These are phyloP conservation scores for Xylaria sp. DNA, from an alignment of 2,329 filamentous ascomycete species.

Conservation along the genomic window DNA sequence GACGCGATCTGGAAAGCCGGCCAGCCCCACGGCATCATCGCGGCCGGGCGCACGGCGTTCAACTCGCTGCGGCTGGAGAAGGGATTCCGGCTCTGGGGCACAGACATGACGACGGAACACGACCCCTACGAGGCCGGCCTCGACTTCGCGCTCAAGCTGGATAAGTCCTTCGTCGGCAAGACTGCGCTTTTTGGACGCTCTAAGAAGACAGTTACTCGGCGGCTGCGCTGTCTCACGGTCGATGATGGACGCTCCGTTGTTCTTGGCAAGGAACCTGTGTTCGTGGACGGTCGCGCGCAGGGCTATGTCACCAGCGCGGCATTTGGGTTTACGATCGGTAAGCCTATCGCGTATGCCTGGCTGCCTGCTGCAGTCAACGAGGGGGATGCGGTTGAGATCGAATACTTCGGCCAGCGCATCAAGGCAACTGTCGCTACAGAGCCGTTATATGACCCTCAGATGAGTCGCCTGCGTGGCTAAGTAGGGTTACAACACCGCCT, in stretches of 20 bases:
- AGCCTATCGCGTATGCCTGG: constrained; percentile 37
- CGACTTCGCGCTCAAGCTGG: constrained; percentile 37
- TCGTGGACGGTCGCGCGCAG: constrained; percentile 28
- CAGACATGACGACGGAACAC: constrained; percentile 38
- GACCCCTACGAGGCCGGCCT: constrained; percentile 37
- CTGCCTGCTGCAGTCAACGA: constrained; percentile 24
- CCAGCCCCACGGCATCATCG: constrained; percentile 35
- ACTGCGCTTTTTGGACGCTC: constrained; percentile 30
- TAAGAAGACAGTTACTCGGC: constrained; percentile 19
- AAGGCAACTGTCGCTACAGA: constrained; percentile 34
- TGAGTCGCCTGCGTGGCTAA: constrained; percentile 32
- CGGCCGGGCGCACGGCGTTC: constrained; percentile 35
- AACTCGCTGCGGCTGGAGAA: constrained; percentile 38
- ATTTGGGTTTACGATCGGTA: constrained; percentile 34
- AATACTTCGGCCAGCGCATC: constrained; percentile 35
- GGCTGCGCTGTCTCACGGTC: constrained; percentile 31
- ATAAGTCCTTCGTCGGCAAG: constrained; percentile 38
- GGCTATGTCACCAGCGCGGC: constrained; percentile 37
- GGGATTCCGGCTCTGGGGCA: constrained; percentile 36
- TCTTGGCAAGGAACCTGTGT: constrained; percentile 37
- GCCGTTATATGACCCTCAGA: constrained; percentile 36
- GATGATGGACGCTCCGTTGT: constrained; percentile 36
- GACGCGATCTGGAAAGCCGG: constrained; percentile 37
- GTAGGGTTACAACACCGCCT: not conserved
- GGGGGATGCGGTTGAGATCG: constrained; percentile 36